Base-by-base conservation (phyloP, 805 yeast species). In the Candida railenensis region DNA sequence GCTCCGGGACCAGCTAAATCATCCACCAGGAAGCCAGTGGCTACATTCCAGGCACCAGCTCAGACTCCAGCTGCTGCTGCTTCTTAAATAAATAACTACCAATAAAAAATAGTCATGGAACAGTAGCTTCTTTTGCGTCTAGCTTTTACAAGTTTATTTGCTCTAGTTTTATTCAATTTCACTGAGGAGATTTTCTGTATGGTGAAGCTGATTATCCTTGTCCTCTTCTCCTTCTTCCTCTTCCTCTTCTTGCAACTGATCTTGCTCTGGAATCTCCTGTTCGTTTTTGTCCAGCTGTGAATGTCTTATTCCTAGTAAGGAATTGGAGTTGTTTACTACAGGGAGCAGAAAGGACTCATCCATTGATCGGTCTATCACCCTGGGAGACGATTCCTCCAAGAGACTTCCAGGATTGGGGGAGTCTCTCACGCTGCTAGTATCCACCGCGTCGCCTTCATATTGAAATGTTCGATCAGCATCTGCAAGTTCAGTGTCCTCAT, bases 271-370 rank as follows among this genome's bases (percentile, higher is more conserved):
- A n/a, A n/a, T n/a, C n/a, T 25, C 30, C 11, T 34, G 43, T 22
- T 45, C 39, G 14, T 44, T 34, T 3, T 38, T 34, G 11, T 37
- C 43, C 4, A 30, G 32, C 32, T 42, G 42, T 4, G 44, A 41
- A 20, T 33, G 12, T 22, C 39, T 38, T 22, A 37, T 22, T 41
- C 46, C 48, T 22, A 56, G 22, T 28, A 58, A 41, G 3, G 61
- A 48, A 40, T 51, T 53, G 3, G 55, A 50, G 15, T 52, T 48
- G 45, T 54, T 43, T 62, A 76, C 52, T 54, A 59, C 37, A 4
- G 83, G 83, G 43, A 79, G 54, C 1, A 82, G 76, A 55, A 79
- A 78, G 1, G 83, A 78, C 52, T 77, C 79, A 49, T 78, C 81
- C n/a, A 44, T 44, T 22, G 43, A 34, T 19, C 22, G 19, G 34